A percentile compares a stretch with the other conserved stretches of the same genome.
These are phyloP conservation scores for Symbiodinium natans DNA, from an alignment of 73 alveolate genomes.

Conservation along the genomic window DNA sequence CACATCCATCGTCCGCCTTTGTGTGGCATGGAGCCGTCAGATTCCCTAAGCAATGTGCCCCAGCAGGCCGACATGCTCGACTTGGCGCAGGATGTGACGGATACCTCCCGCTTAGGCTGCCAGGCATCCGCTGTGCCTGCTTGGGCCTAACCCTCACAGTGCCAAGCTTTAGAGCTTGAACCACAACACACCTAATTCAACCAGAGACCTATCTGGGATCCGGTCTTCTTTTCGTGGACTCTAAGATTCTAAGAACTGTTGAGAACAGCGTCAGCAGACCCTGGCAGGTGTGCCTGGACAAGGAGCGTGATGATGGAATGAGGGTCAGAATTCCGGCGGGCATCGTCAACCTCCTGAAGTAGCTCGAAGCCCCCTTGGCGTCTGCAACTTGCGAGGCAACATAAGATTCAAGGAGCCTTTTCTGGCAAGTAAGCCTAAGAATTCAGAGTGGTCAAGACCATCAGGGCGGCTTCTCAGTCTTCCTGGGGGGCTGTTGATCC, in stretches of 20 bases:
- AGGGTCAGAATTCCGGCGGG: constrained; percentile 55
- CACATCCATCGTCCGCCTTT: too few species aligned
- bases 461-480: neutral
- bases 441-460: too few species aligned
- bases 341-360: constrained; percentile 47
- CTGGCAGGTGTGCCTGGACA: constrained; percentile 47
- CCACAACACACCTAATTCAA: too few species aligned
- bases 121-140: constrained; percentile 39
- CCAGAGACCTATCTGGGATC: too few species aligned
- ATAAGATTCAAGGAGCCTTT: too few species aligned
- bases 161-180: too few species aligned
- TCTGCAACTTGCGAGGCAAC: too few species aligned
- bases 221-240: too few species aligned
- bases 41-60: neutral
- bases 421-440: too few species aligned
- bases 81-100: constrained; percentile 81
- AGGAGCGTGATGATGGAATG: constrained; percentile 59
- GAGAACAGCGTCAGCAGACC: too few species aligned
- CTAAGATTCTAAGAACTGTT: too few species aligned
- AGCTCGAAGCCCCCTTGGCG: neutral
- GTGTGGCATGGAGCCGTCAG: neutral
- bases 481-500: neutral
- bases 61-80: constrained; percentile 94
- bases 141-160: too few species aligned
- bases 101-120: constrained; percentile 94